Evolutionary conservation across 2,329 filamentous ascomycete genomes (phyloP).

Genomic region (Trichoderma aggressivum): DNA sequence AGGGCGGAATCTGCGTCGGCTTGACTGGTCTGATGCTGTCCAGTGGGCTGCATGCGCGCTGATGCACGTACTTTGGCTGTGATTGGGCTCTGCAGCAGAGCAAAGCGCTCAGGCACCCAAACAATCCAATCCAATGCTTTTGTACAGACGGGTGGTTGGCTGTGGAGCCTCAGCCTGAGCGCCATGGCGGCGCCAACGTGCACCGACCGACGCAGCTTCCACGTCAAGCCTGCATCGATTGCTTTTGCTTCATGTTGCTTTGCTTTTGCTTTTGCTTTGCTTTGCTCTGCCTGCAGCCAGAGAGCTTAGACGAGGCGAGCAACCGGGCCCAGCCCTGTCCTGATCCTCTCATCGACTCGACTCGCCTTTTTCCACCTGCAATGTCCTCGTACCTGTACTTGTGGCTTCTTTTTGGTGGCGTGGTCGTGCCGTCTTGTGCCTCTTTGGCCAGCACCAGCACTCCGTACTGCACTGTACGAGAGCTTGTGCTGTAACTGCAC

Average conservation of each 20-base stretch:
- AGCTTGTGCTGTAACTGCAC: background rate
- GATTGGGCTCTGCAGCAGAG: constrained; percentile 12
- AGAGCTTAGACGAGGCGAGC: background rate
- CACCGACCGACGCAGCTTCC: background rate
- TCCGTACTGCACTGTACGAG: background rate
- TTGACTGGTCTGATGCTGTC: background rate
- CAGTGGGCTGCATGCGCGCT: background rate
- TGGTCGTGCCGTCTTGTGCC: background rate
- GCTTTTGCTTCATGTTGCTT: background rate
- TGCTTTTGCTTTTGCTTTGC: background rate
- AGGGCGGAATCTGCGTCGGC: no score
- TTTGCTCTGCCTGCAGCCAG: background rate
- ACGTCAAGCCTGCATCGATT: background rate
- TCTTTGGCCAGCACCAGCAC: background rate
- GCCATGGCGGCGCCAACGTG: background rate
- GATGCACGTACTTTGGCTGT: background rate
- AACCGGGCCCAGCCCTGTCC: background rate
- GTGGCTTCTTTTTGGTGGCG: background rate
- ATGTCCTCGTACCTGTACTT: background rate
- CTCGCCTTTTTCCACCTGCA: no score
- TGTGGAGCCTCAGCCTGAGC: background rate
- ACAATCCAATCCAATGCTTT: no score
- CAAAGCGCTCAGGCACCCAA: constrained; percentile 13
- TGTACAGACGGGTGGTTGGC: constrained; percentile 5
- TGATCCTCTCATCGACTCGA: background rate